These are phyloP conservation scores for Phaseolus lunatus DNA, from an alignment of 306 rosid genomes.

Conservation along the genomic window DNA sequence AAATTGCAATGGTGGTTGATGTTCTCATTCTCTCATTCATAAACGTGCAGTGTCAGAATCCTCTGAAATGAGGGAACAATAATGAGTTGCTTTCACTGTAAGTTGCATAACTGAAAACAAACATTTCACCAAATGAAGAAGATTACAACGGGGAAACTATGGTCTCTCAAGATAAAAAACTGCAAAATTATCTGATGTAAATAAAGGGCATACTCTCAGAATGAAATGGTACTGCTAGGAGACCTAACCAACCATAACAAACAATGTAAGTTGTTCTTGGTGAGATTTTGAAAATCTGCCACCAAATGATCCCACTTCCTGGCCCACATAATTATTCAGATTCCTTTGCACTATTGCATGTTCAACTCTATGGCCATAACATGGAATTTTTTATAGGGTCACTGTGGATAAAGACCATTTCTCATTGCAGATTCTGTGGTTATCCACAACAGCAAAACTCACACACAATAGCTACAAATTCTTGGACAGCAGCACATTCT, in stretches of 20 bases:
- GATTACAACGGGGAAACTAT: conserved; percentile 11
- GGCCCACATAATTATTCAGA: conserved; percentile 43
- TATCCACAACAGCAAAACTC: conserved; percentile 42
- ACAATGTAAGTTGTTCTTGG: conserved; percentile 24
- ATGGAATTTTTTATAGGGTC: conserved; percentile 36
- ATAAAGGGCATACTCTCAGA: conserved; percentile 5
- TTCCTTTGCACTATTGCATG: conserved; percentile 42
- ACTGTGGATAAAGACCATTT: conserved; percentile 17
- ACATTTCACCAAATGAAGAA: conserved; percentile 38
- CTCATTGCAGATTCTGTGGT: conserved; percentile 29
- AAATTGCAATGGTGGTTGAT: conserved; percentile 20
- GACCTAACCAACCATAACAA: conserved; percentile 14
- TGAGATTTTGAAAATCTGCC: conserved; percentile 24
- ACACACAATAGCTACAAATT: conserved; percentile 41
- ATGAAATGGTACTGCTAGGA: conserved; percentile 26
- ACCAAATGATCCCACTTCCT: conserved; percentile 47
- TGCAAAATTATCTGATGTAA: conserved; percentile 16
- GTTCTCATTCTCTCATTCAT: conserved; percentile 13
- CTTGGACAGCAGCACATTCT: conserved; percentile 41
- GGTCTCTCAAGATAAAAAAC: background rate
- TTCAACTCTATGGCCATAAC: conserved; percentile 17
- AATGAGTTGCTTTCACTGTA: conserved; percentile 15
- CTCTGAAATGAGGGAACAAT: conserved; percentile 12
- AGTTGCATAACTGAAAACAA: conserved; percentile 28
- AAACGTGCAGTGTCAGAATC: conserved; percentile 33